Conservation (phyloP, 106 monocot genomes). For the Allium sativum region DNA sequence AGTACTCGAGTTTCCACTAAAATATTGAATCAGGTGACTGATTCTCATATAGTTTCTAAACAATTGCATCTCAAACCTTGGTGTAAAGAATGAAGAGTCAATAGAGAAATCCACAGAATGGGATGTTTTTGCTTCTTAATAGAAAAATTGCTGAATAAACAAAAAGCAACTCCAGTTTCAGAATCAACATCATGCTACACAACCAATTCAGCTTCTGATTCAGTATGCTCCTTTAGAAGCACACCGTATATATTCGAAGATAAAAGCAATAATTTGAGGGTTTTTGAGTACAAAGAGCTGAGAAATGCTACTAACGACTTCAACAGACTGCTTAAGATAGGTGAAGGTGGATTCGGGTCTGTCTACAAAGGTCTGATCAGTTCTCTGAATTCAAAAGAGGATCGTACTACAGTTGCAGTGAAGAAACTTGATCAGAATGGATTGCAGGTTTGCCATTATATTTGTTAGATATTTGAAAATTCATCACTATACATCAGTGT, state of each 20-base stretch:
- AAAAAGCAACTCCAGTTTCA: too few relatives aligned
- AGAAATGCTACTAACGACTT: conserved; percentile 20
- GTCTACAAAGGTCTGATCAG: conserved; percentile 19
- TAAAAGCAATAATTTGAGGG: conserved; percentile 13
- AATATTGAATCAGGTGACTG: too few relatives aligned
- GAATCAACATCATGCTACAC: too few relatives aligned
- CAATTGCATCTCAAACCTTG: too few relatives aligned
- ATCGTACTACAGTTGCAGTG: conserved; percentile 9
- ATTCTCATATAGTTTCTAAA: too few relatives aligned
- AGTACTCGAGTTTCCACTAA: too few relatives aligned
- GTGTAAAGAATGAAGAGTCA: too few relatives aligned
- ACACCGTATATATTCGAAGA: conserved; percentile 13
- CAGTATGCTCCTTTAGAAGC: background rate
- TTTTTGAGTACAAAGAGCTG: conserved; percentile 20
- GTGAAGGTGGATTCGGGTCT: conserved; percentile 20
- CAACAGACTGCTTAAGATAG: conserved; percentile 21
- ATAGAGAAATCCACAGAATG: too few relatives aligned
- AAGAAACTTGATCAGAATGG: conserved; percentile 18
- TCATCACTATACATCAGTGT: too few relatives aligned
- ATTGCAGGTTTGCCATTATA: conserved; percentile 11
- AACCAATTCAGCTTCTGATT: background rate
- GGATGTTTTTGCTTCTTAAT: too few relatives aligned
- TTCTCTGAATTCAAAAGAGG: conserved; percentile 7
- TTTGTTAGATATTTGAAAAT: background rate
- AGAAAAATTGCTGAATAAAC: too few relatives aligned